Conservation (phyloP, 768 basidiomycete species). For the Macrolepiota albuminosa region DNA sequence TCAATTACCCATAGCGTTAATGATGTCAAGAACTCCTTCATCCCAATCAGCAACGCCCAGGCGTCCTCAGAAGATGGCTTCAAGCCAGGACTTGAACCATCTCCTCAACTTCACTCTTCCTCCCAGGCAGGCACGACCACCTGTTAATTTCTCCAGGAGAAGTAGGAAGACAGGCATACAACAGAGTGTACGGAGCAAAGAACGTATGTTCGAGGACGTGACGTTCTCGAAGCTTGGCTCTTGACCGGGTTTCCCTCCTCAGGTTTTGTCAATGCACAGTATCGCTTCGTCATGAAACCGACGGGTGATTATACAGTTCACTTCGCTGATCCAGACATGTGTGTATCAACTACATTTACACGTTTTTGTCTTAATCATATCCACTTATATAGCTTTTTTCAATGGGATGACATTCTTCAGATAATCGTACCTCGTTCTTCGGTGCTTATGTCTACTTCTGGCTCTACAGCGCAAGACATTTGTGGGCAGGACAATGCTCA, state of each 20-base stretch:
- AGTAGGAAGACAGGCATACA: conserved; percentile 63
- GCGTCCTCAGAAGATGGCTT: conserved; percentile 64
- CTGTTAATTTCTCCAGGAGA: conserved; percentile 60
- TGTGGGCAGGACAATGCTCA: conserved; percentile 60
- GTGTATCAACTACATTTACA: conserved; percentile 21
- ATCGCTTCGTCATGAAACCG: conserved; percentile 93
- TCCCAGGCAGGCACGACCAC: conserved; percentile 67
- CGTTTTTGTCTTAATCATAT: neutral
- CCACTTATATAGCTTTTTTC: conserved; percentile 67
- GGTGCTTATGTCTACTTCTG: conserved; percentile 61
- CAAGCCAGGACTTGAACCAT: conserved; percentile 68
- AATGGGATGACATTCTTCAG: conserved; percentile 95
- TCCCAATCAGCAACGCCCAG: conserved; percentile 41
- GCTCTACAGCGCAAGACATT: conserved; percentile 33
- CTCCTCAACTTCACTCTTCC: conserved; percentile 94
- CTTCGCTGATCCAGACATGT: conserved; percentile 98
- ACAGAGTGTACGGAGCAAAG: conserved; percentile 82
- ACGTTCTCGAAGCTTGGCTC: conserved; percentile 11
- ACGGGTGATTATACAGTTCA: conserved; percentile 89
- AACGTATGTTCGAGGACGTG: conserved; percentile 56
- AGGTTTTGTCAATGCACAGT: conserved; percentile 97
- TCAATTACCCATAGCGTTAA: neutral
- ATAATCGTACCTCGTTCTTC: conserved; percentile 87
- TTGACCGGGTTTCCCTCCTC: conserved; percentile 13
- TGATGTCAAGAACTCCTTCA: conserved; percentile 34